Evolutionary conservation across 257 asterid species (phyloP), one percentile per base, ranked within the genome.

Genomic region (Datura wrightii): DNA sequence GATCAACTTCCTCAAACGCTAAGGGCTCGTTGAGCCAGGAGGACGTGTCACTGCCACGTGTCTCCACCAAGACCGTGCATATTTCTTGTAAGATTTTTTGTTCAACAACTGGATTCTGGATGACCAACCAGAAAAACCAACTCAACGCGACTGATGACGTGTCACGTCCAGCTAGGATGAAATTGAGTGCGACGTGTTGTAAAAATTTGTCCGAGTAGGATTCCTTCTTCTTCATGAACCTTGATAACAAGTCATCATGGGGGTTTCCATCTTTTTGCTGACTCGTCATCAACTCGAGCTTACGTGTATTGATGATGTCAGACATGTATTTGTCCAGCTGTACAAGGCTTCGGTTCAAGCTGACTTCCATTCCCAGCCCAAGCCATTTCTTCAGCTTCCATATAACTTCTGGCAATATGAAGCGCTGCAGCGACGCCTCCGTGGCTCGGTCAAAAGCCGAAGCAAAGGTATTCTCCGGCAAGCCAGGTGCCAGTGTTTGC

Each of bases 151-250:
- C 99, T 0, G 99, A 94, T 39, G 99, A 95, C 54, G 99, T 95
- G 93, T 95, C 99, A 1, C 99, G 91, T 62, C 99, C 99, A 37
- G 99, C 99, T 86, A 95, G 93, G 92, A 95, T 93, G 93, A 95
- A 95, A 70, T 92, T 95, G 79, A 95, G 97, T 5, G 99, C 99
- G 90, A 95, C 98, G 81, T 93, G 92, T 70, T 93, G 96, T 84
- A 94, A 50, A 86, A 90, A 93, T 34, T 92, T 88, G 83, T 95
- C 97, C 0, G 97, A 83, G 85, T 94, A 92, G 7, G 97, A 89
- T 63, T 95, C 98, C 5, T 93, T 93, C 39, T 94, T 95, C 92
- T 92, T 95, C 98, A 95, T 94, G 89, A 95, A 95, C 24, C 99
- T 89, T 0, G 99, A 94, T 41, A 95, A 69, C 88, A 95, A 82